Evolutionary conservation across 495 filamentous ascomycete species (phyloP).

Genomic region (Talaromyces liani): DNA sequence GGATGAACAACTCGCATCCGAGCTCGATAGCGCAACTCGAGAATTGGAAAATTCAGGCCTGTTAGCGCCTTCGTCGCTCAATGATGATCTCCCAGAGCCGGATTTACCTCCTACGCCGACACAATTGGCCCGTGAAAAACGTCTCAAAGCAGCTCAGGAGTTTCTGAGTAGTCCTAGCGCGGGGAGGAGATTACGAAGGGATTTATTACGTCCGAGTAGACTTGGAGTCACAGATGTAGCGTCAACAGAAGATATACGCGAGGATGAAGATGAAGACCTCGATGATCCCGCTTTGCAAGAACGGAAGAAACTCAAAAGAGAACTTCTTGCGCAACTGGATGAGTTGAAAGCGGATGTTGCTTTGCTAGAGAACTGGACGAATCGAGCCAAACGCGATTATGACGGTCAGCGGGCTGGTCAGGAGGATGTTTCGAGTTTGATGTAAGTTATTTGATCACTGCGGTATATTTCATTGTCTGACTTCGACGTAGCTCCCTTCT

Average conservation of each 20-base stretch:
- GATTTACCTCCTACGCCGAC: slow-evolving; percentile 66
- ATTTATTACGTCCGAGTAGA: slow-evolving; percentile 1
- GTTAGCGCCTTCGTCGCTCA: slow-evolving; percentile 22
- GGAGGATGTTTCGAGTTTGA: slow-evolving; percentile 21
- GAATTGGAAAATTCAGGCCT: slow-evolving; percentile 15
- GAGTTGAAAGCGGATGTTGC: slow-evolving; percentile 29
- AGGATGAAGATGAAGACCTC: neutral
- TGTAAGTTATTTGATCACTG: slow-evolving; percentile 17
- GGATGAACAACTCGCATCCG: slow-evolving; percentile 33
- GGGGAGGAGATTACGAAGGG: slow-evolving; percentile 7
- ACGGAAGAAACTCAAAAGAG: slow-evolving; percentile 23
- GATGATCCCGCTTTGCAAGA: slow-evolving; percentile 16
- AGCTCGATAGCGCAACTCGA: slow-evolving; percentile 28
- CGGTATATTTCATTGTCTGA: neutral
- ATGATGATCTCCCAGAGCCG: slow-evolving; percentile 47
- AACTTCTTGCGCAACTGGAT: slow-evolving; percentile 24
- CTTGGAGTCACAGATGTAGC: neutral
- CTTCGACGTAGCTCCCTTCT: neutral
- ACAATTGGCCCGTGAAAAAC: slow-evolving; percentile 45
- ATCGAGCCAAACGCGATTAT: slow-evolving; percentile 10
- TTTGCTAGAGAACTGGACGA: slow-evolving; percentile 30
- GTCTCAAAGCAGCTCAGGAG: slow-evolving; percentile 27
- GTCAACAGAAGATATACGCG: neutral
- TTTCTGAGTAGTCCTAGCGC: slow-evolving; percentile 35
- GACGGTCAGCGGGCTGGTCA: slow-evolving; percentile 16